Percentiles rank a stretch among this genome's conserved stretches.
These are phyloP conservation scores for Chaetomium sp. DNA, from an alignment of 2,329 filamentous ascomycete genomes.

Conservation along the genomic window DNA sequence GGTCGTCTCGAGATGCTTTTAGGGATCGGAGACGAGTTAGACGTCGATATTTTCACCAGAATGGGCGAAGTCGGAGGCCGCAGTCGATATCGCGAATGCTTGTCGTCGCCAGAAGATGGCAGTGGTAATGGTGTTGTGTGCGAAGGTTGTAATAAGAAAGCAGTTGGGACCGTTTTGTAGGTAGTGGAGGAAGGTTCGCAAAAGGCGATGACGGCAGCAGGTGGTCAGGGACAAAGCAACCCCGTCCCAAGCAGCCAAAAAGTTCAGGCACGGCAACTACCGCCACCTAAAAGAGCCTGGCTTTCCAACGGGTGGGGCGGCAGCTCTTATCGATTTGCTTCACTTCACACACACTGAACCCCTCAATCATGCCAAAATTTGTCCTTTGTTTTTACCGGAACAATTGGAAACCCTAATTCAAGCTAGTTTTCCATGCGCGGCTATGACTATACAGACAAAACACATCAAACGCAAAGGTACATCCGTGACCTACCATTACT, in stretches of 20 bases:
- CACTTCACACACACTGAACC: background rate
- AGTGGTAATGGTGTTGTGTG: background rate
- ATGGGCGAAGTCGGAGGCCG: background rate
- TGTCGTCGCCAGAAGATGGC: slow-evolving; percentile 5
- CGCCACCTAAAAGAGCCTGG: slow-evolving; percentile 6
- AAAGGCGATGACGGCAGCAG: slow-evolving; percentile 24
- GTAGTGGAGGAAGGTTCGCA: slow-evolving; percentile 11
- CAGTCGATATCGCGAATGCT: slow-evolving; percentile 10
- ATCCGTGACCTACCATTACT: background rate
- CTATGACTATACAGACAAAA: background rate
- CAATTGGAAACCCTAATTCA: too few species aligned
- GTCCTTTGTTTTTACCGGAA: too few species aligned
- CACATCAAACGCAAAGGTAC: background rate
- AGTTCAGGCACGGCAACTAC: slow-evolving; percentile 20
- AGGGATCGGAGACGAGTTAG: slow-evolving; percentile 4
- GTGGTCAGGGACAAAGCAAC: slow-evolving; percentile 23
- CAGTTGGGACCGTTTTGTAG: slow-evolving; percentile 18
- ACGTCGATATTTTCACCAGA: slow-evolving; percentile 1
- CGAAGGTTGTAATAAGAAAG: slow-evolving; percentile 3
- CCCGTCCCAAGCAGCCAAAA: slow-evolving; percentile 14
- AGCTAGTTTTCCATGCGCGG: too few species aligned
- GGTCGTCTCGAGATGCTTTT: slow-evolving; percentile 21
- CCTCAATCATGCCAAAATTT: too few species aligned
- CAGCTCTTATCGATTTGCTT: background rate
- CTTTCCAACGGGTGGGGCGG: slow-evolving; percentile 16